These are phyloP conservation scores for Rhodotorula sp. DNA, from an alignment of 1,284 basidiomycete genomes.

Conservation along the genomic window DNA sequence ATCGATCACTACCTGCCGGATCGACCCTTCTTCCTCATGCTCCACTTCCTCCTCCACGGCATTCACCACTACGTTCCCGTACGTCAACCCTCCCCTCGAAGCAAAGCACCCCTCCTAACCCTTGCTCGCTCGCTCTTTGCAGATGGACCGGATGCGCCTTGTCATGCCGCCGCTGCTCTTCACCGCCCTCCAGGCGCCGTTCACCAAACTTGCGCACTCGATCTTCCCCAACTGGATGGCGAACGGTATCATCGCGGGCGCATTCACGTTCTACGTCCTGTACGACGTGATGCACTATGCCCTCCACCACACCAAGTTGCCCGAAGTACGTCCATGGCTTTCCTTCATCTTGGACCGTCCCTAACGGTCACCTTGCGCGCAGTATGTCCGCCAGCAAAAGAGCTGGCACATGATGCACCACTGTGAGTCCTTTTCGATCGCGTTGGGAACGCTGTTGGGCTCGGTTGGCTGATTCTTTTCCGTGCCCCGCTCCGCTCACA, in stretches of 20 bases:
- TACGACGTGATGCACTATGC: conserved; percentile 43
- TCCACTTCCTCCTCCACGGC: conserved; percentile 94
- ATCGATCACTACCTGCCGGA: conserved; percentile 89
- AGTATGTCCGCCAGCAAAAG: conserved; percentile 83
- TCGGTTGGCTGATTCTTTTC: too few species aligned
- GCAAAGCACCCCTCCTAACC: conserved; percentile 1
- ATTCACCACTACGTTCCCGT: conserved; percentile 95
- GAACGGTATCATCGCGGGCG: conserved; percentile 88
- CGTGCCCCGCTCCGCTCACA: neutral
- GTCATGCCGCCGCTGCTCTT: conserved; percentile 97
- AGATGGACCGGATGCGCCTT: conserved; percentile 66
- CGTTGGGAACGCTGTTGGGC: neutral
- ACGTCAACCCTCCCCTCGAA: conserved; percentile 38
- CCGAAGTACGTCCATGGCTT: conserved; percentile 11
- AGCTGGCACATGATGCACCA: conserved; percentile 98
- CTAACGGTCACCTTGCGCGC: neutral
- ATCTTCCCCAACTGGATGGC: conserved; percentile 82
- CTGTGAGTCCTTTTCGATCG: conserved; percentile 53
- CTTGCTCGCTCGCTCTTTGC: conserved; percentile 17
- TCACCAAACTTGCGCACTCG: conserved; percentile 79
- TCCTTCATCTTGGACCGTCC: too few species aligned
- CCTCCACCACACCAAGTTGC: conserved; percentile 42
- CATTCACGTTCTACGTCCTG: conserved; percentile 71
- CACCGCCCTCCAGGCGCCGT: conserved; percentile 72
- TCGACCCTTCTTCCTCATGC: conserved; percentile 68